Percentiles rank a stretch among this genome's conserved stretches.
Evolutionary conservation across 169 alveolate species (phyloP).

Genomic region (Hammondia hammondi): DNA sequence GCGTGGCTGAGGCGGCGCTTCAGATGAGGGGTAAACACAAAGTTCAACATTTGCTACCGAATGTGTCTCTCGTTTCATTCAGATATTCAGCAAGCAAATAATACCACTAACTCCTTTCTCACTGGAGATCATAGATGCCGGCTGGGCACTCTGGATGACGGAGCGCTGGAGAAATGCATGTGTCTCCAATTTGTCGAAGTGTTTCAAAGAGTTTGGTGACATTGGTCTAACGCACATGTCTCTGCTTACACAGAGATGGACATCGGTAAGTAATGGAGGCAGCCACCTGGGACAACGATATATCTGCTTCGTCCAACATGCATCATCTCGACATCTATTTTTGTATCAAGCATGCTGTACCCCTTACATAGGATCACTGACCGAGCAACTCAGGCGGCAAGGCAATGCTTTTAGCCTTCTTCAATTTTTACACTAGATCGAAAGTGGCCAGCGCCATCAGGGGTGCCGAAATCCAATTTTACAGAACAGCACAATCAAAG

Average conservation of each 20-base stretch:
- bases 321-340: not conserved
- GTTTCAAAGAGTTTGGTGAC: conserved; percentile 44
- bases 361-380: no score
- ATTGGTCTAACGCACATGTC: conserved; percentile 28
- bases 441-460: no score
- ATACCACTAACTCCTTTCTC: conserved; percentile 38
- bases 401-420: no score
- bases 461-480: no score
- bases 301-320: not conserved
- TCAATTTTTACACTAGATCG: no score
- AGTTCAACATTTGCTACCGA: not conserved
- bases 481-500: no score
- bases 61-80: not conserved
- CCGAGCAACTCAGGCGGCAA: no score
- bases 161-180: conserved; percentile 27
- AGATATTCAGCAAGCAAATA: conserved; percentile 17
- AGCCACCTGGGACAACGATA: no score
- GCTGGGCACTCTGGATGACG: conserved; percentile 39
- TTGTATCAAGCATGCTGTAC: not conserved
- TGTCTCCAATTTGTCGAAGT: not conserved
- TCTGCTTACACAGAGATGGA: conserved; percentile 16
- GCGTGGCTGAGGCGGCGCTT: no score
- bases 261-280: not conserved
- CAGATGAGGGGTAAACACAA: not conserved
- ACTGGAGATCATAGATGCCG: conserved; percentile 13